phyloP scores from a whole-genome alignment of 257 asterid species.

The Solanum acaule region DNA sequence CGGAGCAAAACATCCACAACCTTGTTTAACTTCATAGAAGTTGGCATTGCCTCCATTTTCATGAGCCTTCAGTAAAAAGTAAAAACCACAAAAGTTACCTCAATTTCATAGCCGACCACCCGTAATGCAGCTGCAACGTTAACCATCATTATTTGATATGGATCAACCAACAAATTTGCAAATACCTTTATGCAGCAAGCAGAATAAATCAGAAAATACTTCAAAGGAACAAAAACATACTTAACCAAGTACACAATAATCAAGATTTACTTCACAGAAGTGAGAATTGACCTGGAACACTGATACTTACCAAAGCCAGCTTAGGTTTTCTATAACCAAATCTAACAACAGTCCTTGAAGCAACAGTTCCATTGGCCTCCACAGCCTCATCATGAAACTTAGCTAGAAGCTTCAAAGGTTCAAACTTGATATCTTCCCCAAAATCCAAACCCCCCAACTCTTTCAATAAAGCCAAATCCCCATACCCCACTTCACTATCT shows the following conservation, averaged over 20 bases:
- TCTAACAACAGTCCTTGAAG: slow-evolving; percentile 35
- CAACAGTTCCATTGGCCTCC: slow-evolving; percentile 25
- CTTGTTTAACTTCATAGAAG: neutral
- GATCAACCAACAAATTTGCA: slow-evolving; percentile 69
- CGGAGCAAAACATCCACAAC: neutral
- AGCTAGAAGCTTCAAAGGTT: slow-evolving; percentile 35
- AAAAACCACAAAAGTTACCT: slow-evolving; percentile 38
- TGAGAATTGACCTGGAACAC: neutral
- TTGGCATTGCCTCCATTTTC: neutral
- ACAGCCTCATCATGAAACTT: slow-evolving; percentile 40
- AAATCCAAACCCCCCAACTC: slow-evolving; percentile 47
- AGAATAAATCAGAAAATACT: neutral
- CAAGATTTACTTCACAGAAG: neutral
- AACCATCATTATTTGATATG: slow-evolving; percentile 76
- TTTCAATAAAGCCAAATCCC: slow-evolving; percentile 38
- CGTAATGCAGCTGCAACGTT: slow-evolving; percentile 64
- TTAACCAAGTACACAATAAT: neutral
- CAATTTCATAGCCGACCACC: slow-evolving; percentile 76
- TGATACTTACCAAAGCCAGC: slow-evolving; percentile 63
- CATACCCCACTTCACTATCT: slow-evolving; percentile 14
- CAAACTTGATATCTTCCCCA: slow-evolving; percentile 70
- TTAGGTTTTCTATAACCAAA: slow-evolving; percentile 58
- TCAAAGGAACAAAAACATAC: neutral
- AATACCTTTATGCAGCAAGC: slow-evolving; percentile 48
- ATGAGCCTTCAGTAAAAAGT: neutral